Conservation (phyloP, 2,329 filamentous ascomycete species). For the Trichoderma brevicompactum region DNA sequence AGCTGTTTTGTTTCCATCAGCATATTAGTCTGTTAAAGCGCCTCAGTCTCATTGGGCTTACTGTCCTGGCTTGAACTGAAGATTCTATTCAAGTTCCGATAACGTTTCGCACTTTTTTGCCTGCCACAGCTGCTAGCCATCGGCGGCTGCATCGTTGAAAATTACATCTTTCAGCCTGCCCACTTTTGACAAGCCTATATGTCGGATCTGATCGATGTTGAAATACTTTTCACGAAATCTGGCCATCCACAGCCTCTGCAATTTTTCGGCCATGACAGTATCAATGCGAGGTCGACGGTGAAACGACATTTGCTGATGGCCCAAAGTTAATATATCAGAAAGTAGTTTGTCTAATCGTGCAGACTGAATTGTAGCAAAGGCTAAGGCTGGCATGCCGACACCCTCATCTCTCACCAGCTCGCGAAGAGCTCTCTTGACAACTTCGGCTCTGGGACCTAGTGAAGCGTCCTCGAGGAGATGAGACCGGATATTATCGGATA, state of each 20-base stretch:
- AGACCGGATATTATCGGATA: constrained; percentile 50
- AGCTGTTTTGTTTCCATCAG: constrained; percentile 44
- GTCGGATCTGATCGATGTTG: constrained; percentile 51
- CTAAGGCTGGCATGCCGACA: constrained; percentile 40
- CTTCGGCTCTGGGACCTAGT: constrained; percentile 42
- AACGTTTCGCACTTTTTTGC: constrained; percentile 42
- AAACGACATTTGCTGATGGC: constrained; percentile 37
- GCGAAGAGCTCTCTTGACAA: constrained; percentile 47
- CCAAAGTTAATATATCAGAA: constrained; percentile 45
- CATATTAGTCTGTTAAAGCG: background rate
- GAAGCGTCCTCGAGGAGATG: constrained; percentile 41
- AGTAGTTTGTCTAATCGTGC: constrained; percentile 51
- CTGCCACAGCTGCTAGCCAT: constrained; percentile 45
- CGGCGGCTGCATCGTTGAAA: constrained; percentile 42
- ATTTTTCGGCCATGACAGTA: constrained; percentile 43
- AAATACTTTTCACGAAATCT: constrained; percentile 52
- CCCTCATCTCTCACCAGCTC: constrained; percentile 47
- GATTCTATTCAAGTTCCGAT: constrained; percentile 48
- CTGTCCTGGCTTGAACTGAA: constrained; percentile 54
- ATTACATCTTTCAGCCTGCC: constrained; percentile 49
- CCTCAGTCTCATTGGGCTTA: constrained; percentile 40
- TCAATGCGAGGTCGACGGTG: constrained; percentile 42
- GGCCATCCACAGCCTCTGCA: constrained; percentile 50
- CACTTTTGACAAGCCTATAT: constrained; percentile 41
- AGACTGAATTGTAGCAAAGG: constrained; percentile 46